Evolutionary conservation across 106 monocot species (phyloP), one percentile per base, ranked within the genome.

Genomic region (Hemerocallis citrina): DNA sequence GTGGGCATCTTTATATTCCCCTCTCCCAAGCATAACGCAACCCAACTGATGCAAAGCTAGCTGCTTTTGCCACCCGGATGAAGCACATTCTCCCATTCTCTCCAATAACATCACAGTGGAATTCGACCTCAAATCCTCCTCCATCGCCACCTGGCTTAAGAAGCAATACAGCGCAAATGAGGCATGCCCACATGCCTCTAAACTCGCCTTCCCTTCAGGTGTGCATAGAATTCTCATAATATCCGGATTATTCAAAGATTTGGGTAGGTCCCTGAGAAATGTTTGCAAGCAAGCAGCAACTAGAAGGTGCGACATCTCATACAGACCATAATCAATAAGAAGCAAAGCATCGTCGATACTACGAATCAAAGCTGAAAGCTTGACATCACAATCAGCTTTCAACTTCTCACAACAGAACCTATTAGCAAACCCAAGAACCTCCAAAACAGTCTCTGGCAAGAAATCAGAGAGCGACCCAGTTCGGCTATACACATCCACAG

Each of bases 11-110:
- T 92, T 88, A 57, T 69, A 92, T 54, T 99, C 98, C 15, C 68
- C 88, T 32, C 98, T 77, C 63, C 85, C 80, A 16, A 99, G 84
- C 98, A 99, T 99, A 4, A 88, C 85, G 28, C 92, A 99, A 0
- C 98, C 98, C 59, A 99, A 33, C 50, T 92, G 98, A 63, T 99
- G 98, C 66, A 92, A 57, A 4, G 88, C 79, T 15, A 92, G 81
- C 75, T 85, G 92, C 59, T 68, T 85, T 63, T 99, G 88, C 98
- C 98, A 92, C 21, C 79, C 84, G 10, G 73, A 66, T 3, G 55
- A 63, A 0, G 98, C 88, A 51, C 75, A 92, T 40, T 99, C 98
- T 3, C 47, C 72, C 31, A 99, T 42, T 52, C 98, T 80, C 73
- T 99, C 98, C 48, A 92, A 50, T 24, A 99, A 52, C 98, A 92